Base-by-base conservation (phyloP, 1,284 basidiomycete species). In the Athelia sp. region DNA sequence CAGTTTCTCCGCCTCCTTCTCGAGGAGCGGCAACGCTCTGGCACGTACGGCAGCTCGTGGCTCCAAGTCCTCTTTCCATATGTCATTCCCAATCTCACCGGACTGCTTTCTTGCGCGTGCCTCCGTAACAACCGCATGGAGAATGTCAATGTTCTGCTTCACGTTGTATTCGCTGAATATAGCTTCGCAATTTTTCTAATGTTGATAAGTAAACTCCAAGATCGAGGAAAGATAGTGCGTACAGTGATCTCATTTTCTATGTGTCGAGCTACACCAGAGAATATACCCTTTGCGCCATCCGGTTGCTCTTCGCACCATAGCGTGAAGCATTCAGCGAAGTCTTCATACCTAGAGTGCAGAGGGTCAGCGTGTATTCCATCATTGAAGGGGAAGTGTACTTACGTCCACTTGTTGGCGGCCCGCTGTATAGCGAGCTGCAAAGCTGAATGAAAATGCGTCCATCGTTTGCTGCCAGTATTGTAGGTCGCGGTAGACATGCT, bases 391-490 rank as follows among this genome's bases (percentile, higher is more conserved):
- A n/a, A n/a, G n/a, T n/a, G n/a, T n/a, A 80, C 86, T 59, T 56
- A 87, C 87, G 84, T 84, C 87, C 87, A 90, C 59, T 88, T 88
- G 62, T 85, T 82, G 3, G 85, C 79, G n/a, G 84, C 76, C 18
- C 84, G 74, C 57, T 86, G 84, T 21, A 87, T 79, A 14, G 87
- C 87, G 13, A 87, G 77, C 59, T 87, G 83, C 23, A 90, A 64
- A 0, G 87, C 87, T 1, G 84, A 82, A 53, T 83, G 79, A 53
- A 89, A 89, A 60, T 86, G 81, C 0, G 75, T 79, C 84, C 85
- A 90, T 29, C 87, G 79, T 60, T 81, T 80, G 58, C 79, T 87
- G 46, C 79, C 79, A 8, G 68, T 63, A 54, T 70, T 64, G 60
- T 71, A 67, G 57, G 71, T 70, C 76, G 76, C 76, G 47, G 47